These are phyloP conservation scores for Senna siamea DNA, from an alignment of 306 rosid species.

Conservation along the genomic window DNA sequence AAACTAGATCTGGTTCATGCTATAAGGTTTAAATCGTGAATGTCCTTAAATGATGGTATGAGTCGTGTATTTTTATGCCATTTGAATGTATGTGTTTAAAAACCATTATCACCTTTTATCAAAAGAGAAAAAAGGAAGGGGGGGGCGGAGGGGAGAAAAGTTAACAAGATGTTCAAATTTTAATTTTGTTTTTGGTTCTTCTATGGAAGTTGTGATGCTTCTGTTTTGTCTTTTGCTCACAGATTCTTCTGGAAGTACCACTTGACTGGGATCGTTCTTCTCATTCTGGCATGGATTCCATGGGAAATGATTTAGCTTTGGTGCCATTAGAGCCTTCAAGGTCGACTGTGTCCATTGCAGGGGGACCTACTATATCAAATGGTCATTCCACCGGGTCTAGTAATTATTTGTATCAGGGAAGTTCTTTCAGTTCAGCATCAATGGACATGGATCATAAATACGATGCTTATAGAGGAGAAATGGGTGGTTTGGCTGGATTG, in stretches of 20 bases:
- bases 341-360: constrained; percentile 84
- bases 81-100: constrained; percentile 3
- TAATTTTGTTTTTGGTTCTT: constrained; percentile 33
- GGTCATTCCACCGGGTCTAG: constrained; percentile 77
- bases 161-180: constrained; percentile 21
- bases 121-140: too few species aligned
- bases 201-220: constrained; percentile 34
- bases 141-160: not conserved
- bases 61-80: constrained; percentile 25
- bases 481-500: constrained; percentile 92
- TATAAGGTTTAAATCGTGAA: not conserved
- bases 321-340: constrained; percentile 89
- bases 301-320: constrained; percentile 90
- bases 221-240: constrained; percentile 49
- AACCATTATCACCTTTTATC: not conserved
- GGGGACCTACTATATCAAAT: constrained; percentile 88
- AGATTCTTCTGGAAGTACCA: constrained; percentile 84
- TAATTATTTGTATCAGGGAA: constrained; percentile 55
- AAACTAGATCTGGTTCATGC: not conserved
- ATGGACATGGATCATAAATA: constrained; percentile 65
- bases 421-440: constrained; percentile 58
- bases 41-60: constrained; percentile 29
- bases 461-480: constrained; percentile 64
- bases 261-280: constrained; percentile 46
- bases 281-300: constrained; percentile 61